Evolutionary conservation across 108 stramenopile genomes (phyloP).

Genomic region (Cafeteria roenbergensis): DNA sequence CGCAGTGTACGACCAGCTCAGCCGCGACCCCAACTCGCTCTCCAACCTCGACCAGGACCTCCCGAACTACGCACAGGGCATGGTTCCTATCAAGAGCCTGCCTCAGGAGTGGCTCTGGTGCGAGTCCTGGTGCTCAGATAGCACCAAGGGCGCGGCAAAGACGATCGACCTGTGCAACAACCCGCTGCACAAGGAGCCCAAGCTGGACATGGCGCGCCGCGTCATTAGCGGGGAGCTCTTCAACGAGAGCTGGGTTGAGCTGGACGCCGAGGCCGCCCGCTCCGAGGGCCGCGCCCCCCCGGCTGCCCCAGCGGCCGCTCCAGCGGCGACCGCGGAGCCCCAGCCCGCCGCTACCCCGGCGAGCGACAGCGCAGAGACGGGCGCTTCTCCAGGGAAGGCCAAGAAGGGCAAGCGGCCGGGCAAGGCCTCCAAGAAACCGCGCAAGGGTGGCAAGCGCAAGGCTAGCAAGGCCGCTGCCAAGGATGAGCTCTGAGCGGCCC

Average conservation of each 20-base stretch:
- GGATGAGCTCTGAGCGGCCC: no score
- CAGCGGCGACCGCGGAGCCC: no score
- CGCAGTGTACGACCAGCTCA: constrained; percentile 71
- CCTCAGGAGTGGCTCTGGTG: constrained; percentile 99
- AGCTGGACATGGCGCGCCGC: constrained; percentile 94
- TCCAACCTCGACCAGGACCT: constrained; percentile 95
- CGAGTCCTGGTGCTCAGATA: constrained; percentile 96
- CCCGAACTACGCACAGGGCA: constrained; percentile 86
- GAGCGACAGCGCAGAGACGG: no score
- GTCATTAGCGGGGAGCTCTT: constrained; percentile 81
- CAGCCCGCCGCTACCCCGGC: no score
- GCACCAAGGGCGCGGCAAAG: constrained; percentile 79
- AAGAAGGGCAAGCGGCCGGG: no score
- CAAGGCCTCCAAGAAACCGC: no score
- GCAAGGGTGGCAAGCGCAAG: no score
- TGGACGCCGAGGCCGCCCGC: constrained; percentile 81
- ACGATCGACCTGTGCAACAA: constrained; percentile 99
- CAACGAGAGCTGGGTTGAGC: constrained; percentile 87
- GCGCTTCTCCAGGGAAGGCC: no score
- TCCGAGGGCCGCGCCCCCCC: no score
- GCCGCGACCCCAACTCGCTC: constrained; percentile 83
- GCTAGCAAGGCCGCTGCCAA: no score
- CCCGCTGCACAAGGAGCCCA: constrained; percentile 92
- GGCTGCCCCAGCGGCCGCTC: no score
- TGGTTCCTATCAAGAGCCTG: constrained; percentile 69